Conservation (phyloP, 2,329 filamentous ascomycete genomes). For the Pseudophaeomoniella oleicola region DNA sequence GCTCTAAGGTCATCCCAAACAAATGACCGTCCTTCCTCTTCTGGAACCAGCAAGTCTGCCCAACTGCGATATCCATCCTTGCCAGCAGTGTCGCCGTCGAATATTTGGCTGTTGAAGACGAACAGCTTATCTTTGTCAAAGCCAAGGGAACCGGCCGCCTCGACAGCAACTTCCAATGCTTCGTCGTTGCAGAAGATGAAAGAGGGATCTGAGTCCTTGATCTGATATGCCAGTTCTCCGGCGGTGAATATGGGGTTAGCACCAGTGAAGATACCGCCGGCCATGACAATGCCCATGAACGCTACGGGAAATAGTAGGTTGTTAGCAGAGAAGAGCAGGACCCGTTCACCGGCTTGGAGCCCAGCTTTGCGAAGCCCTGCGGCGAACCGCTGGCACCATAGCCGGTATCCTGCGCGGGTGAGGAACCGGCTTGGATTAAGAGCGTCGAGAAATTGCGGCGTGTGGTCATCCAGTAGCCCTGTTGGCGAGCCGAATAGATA, state of each 20-base stretch:
- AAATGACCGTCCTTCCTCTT: slow-evolving; percentile 9
- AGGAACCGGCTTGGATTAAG: slow-evolving; percentile 47
- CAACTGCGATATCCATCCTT: slow-evolving; percentile 1
- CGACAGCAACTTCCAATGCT: slow-evolving; percentile 8
- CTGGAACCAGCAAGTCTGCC: slow-evolving; percentile 6
- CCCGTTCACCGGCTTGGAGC: slow-evolving; percentile 48
- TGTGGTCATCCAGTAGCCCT: slow-evolving; percentile 20
- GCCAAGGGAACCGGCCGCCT: slow-evolving; percentile 9
- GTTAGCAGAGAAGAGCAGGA: slow-evolving; percentile 58
- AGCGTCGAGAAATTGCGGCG: slow-evolving; percentile 41
- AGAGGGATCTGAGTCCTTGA: slow-evolving; percentile 51
- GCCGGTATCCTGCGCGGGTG: slow-evolving; percentile 44
- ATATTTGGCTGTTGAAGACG: slow-evolving; percentile 9
- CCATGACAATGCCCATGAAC: slow-evolving; percentile 56
- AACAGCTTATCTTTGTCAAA: slow-evolving; percentile 9
- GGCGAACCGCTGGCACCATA: slow-evolving; percentile 54
- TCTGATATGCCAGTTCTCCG: slow-evolving; percentile 57
- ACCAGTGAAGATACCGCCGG: slow-evolving; percentile 58
- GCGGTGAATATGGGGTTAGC: slow-evolving; percentile 52
- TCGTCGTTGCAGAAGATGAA: slow-evolving; percentile 41
- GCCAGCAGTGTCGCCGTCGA: slow-evolving; percentile 1
- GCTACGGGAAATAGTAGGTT: slow-evolving; percentile 53
- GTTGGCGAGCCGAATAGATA: slow-evolving; percentile 31
- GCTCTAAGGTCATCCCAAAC: slow-evolving; percentile 16
- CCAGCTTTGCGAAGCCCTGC: slow-evolving; percentile 47